phyloP scores from a whole-genome alignment of 2,329 filamentous ascomycete genomes.

The Beauveria australis region DNA sequence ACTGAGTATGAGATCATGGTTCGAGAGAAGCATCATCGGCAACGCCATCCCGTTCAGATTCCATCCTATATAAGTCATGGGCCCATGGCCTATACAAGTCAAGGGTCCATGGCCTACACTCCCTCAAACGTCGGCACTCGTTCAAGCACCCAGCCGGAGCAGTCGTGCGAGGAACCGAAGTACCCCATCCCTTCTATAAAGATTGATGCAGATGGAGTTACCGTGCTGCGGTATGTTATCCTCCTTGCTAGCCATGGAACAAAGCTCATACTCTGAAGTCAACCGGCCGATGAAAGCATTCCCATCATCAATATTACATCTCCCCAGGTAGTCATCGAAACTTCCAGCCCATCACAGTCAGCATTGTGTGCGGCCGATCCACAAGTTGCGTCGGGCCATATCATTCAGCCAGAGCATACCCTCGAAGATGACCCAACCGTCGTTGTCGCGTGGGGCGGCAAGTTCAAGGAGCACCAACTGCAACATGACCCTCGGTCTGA shows the following conservation, averaged over 20 bases:
- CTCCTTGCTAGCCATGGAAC: neutral
- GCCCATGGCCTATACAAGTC: neutral
- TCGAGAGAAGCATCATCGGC: constrained; percentile 18
- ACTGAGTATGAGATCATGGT: constrained; percentile 25
- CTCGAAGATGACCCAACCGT: neutral
- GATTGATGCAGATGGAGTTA: neutral
- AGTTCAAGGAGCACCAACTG: constrained; percentile 4
- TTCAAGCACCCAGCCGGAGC: neutral
- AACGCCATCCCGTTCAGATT: neutral
- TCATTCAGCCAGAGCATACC: constrained; percentile 7
- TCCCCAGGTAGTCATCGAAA: neutral
- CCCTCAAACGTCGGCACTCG: neutral
- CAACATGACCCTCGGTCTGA: neutral
- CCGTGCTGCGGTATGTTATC: neutral
- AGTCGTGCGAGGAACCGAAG: neutral
- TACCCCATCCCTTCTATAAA: neutral
- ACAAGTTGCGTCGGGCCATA: constrained; percentile 1
- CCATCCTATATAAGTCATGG: neutral
- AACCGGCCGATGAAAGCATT: neutral
- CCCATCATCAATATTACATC: constrained; percentile 5
- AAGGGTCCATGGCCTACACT: neutral
- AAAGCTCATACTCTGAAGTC: neutral
- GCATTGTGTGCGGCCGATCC: neutral
- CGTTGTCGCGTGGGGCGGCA: neutral
- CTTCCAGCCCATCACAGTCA: neutral